Evolutionary conservation across 352 stramenopile species (phyloP), one percentile per base, ranked within the genome.

Genomic region (Globisporangium nunn): DNA sequence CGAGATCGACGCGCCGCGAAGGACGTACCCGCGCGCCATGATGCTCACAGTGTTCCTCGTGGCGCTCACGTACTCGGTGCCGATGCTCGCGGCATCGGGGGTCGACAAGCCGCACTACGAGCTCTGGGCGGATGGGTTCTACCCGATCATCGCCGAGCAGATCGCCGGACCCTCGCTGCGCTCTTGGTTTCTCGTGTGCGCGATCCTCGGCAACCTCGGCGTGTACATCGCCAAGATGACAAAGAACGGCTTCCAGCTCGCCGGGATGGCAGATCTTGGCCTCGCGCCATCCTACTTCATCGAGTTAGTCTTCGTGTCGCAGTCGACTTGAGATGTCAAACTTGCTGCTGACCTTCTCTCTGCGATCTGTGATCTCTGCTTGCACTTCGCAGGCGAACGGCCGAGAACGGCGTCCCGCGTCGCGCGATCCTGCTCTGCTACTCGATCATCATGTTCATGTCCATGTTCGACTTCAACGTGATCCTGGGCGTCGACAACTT

Each of bases 401-500:
- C 71, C n/a, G 71, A 71, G 40, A 85, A 75, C n/a, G 82, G 81
- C 12, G 73, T 87, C 11, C 82, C 82, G 6, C 70, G 74, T 15
- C 77, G 80, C 33, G 76, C 81, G 7, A 91, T 93, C 50, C 45
- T 87, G 39, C 58, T 91, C 37, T 83, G 78, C 48, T 87, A 89
- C 40, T 71, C 67, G 53, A 86, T 93, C 55, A 91, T 93, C 43
- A 70, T 87, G 4, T 78, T 81, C 58, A 86, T 91, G 74, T 77
- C 77, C 1, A 61, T 88, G 30, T 87, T 93, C 30, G 81, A 91
- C 52, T 93, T 93, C 49, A 71, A 88, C 58, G 80, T 75, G 44
- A 93, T 91, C 51, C 64, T 91, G 54, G 79, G 76, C 31, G 73
- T 93, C 28, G 80, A 89, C 59, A 93, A 93, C 63, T 88, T 93